phyloP scores from a whole-genome alignment of 1,284 basidiomycete genomes.

The Boletus albobrunnescens region DNA sequence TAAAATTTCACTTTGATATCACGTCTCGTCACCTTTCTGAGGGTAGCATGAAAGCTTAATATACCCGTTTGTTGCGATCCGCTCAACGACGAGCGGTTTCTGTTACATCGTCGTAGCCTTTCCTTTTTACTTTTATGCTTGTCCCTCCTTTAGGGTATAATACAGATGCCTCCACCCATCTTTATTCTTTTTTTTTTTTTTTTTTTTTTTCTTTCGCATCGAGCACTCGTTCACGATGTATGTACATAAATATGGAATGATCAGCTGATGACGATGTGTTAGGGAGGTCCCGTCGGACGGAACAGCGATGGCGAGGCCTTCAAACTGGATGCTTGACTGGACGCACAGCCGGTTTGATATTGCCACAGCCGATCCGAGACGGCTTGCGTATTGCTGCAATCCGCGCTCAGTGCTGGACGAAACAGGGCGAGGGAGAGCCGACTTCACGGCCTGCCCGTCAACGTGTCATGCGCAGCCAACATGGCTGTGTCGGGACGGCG shows the following conservation, averaged over 20 bases:
- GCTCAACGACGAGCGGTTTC: constrained; percentile 27
- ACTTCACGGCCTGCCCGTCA: too few species aligned
- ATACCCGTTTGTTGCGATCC: constrained; percentile 35
- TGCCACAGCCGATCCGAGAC: too few species aligned
- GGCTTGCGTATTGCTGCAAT: too few species aligned
- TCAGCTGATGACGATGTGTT: background rate
- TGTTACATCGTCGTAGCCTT: constrained; percentile 8
- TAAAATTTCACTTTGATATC: constrained; percentile 4
- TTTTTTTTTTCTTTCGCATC: background rate
- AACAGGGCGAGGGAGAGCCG: background rate
- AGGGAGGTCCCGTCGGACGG: background rate
- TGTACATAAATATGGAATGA: constrained; percentile 21
- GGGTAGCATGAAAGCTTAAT: constrained; percentile 28
- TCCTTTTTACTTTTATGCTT: constrained; percentile 1
- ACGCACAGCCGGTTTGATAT: background rate
- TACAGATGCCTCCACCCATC: background rate
- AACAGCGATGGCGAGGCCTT: background rate
- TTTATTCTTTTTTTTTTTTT: background rate
- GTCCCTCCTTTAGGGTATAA: background rate
- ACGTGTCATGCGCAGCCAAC: background rate
- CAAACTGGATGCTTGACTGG: background rate
- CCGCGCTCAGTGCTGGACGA: background rate
- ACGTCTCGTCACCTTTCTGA: constrained; percentile 1
- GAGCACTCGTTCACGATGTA: constrained; percentile 15
- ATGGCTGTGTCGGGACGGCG: background rate